phyloP scores from a whole-genome alignment of 371 early-diverging fungal genomes.

The Mucor lusitanicus region DNA sequence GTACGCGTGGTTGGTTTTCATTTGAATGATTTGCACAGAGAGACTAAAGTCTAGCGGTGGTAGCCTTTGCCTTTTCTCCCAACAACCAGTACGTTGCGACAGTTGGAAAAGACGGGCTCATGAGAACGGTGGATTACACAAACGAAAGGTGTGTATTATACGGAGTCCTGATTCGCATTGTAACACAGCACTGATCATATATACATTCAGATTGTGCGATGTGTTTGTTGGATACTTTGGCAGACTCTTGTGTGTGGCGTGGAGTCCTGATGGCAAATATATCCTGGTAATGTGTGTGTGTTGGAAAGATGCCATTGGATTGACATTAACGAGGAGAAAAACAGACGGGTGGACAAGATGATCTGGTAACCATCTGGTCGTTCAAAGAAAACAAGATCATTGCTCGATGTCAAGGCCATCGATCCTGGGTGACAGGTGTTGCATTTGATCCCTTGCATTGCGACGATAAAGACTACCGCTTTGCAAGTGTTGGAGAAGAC shows the following conservation, averaged over 20 bases:
- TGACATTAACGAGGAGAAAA: neutral
- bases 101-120: slow-evolving; percentile 70
- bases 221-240: slow-evolving; percentile 80
- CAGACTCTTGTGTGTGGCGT: slow-evolving; percentile 78
- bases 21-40: neutral
- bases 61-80: slow-evolving; percentile 82
- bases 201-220: slow-evolving; percentile 57
- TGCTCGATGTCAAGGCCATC: slow-evolving; percentile 89
- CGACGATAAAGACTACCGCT: slow-evolving; percentile 76
- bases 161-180: neutral
- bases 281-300: slow-evolving; percentile 62
- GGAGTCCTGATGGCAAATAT: slow-evolving; percentile 90
- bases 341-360: slow-evolving; percentile 89
- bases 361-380: slow-evolving; percentile 88
- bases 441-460: slow-evolving; percentile 90
- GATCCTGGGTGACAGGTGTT: slow-evolving; percentile 84
- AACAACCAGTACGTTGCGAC: slow-evolving; percentile 75
- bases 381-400: slow-evolving; percentile 70
- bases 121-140: slow-evolving; percentile 67
- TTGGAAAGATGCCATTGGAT: neutral
- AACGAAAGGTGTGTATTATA: slow-evolving; percentile 5
- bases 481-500: slow-evolving; percentile 78
- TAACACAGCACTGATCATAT: neutral
- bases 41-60: neutral
- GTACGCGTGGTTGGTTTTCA: slow-evolving; percentile 27